A percentile compares a stretch with the other conserved stretches of the same genome.
phyloP scores from a whole-genome alignment of 208 protist genomes.

The Trypanosoma rangeli region DNA sequence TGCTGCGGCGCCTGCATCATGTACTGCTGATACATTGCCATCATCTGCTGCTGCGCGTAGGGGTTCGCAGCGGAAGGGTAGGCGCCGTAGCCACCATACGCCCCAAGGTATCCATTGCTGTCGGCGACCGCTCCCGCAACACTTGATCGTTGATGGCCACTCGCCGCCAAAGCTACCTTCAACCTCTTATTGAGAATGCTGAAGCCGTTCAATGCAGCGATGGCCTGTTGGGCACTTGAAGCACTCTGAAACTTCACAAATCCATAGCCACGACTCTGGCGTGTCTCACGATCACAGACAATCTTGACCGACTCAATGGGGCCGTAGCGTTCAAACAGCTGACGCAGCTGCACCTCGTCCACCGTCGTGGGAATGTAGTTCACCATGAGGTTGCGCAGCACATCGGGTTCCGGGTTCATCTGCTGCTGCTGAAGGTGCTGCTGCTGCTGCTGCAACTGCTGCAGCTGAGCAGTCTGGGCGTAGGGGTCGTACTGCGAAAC shows the following conservation, averaged over 20 bases:
- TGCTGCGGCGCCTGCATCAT: conserved; percentile 24
- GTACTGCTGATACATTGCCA: conserved; percentile 41
- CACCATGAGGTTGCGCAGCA: conserved; percentile 86
- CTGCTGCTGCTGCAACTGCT: conserved; percentile 30
- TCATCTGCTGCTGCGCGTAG: conserved; percentile 73
- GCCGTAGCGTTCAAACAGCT: conserved; percentile 85
- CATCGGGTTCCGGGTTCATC: conserved; percentile 65
- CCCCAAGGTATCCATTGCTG: conserved; percentile 28
- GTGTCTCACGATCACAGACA: conserved; percentile 82
- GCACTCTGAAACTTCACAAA: conserved; percentile 89
- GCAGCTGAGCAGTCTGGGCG: conserved; percentile 12
- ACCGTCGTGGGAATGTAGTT: conserved; percentile 90
- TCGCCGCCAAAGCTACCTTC: conserved; percentile 81
- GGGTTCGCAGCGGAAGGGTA: conserved; percentile 60
- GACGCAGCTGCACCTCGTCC: conserved; percentile 78
- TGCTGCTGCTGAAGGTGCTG: conserved; percentile 36
- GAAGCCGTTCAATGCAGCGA: conserved; percentile 82
- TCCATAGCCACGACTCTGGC: conserved; percentile 86
- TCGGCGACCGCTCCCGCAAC: conserved; percentile 14
- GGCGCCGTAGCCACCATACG: conserved; percentile 46
- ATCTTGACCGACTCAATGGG: conserved; percentile 89
- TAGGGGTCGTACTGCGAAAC: conserved; percentile 29
- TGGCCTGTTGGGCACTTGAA: conserved; percentile 73
- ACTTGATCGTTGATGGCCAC: conserved; percentile 64
- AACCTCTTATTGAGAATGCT: conserved; percentile 88